Base-by-base conservation (phyloP, 139 green algal genomes). In the Micractinium conductrix region DNA sequence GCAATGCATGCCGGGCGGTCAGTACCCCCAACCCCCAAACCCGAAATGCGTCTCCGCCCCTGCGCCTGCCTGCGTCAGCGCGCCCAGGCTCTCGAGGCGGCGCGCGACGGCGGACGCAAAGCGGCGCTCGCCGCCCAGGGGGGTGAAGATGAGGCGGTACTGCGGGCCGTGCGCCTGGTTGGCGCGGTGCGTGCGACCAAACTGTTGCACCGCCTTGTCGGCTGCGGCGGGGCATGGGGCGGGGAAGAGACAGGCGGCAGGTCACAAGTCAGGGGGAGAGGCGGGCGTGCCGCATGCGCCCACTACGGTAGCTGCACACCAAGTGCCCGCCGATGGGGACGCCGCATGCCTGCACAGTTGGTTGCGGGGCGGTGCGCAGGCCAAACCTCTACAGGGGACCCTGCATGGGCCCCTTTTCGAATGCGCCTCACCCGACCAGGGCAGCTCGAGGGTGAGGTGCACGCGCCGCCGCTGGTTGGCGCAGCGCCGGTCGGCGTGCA, bases 121-220 rank as follows among this genome's bases (percentile, higher is more conserved):
- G 35, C 96, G 91, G 71, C 91, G 89, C 89, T 98, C 96, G 21
- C 96, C 96, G 37, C 95, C 96, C 60, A 97, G 83, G n/a, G 90
- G 89, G 2, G 92, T 98, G 74, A 89, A 90, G 16, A 96, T 79
- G 63, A 98, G 92, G 82, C 91, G 92, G 89, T 86, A 95, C 50
- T 92, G 76, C 8, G 91, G 91, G 1, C 73, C 87, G 38, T 35
- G 75, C 33, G 92, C 85, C 81, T 93, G 86, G 44, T 85, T 70
- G 74, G 80, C 78, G 53, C 89, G 79, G 73, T 93, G 90, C 6
- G 85, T 89, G 75, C 88, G 85, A 40, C 95, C 95, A 35, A 98
- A 93, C 91, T 98, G 95, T 90, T 98, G 95, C 48, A 98, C 96
- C 45, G 95, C 93, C 86, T 97, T 97, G 88, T 98, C 95, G 16